Evolutionary conservation across 2,329 filamentous ascomycete species (phyloP), one percentile per base, ranked within the genome.

Genomic region (Metarhizium rileyi): DNA sequence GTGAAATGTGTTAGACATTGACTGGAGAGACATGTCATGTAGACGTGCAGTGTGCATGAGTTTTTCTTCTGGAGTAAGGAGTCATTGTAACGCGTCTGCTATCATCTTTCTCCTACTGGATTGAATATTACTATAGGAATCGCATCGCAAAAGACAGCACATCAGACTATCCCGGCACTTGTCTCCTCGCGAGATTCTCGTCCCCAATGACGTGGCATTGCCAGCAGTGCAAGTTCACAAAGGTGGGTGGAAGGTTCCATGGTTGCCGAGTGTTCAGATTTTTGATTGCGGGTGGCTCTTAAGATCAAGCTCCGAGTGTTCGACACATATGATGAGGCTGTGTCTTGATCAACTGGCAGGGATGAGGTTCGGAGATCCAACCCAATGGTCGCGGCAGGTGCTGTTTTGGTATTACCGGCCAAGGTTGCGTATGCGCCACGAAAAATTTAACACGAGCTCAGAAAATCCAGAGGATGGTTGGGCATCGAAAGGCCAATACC

Each of bases 141-240:
- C 38, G 22, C 20, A 14, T 42, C 22, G 16, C 22, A 25, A 20
- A 8, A 42, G 22, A 42, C 8, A 42, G 25, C 18, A 42, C 16
- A 42, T 42, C 22, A 6, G 12, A 22, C 7, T 40, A 14, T 10
- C 4, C 20, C 6, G 23, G 38, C 38, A 42, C 25, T 42, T 12
- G 38, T 42, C 6, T 23, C 10, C 18, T 42, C 16, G 7, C 1
- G 16, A 25, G 38, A 44, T 18, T 30, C 25, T 44, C 16, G 9
- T 27, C 18, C 6, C 16, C 22, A 33, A 49, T 43, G 44, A 50
- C 38, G 49, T 40, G 44, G 40, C 49, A 50, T 23, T 30, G 44
- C 44, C 38, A 43, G 18, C 38, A 30, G 35, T 30, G 27, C n/a
- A 42, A 23, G 28, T 27, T 33, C 20, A n/a, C 22, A 35, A 47